Conservation (phyloP, 345 rosid species). For the Isatis tinctoria region DNA sequence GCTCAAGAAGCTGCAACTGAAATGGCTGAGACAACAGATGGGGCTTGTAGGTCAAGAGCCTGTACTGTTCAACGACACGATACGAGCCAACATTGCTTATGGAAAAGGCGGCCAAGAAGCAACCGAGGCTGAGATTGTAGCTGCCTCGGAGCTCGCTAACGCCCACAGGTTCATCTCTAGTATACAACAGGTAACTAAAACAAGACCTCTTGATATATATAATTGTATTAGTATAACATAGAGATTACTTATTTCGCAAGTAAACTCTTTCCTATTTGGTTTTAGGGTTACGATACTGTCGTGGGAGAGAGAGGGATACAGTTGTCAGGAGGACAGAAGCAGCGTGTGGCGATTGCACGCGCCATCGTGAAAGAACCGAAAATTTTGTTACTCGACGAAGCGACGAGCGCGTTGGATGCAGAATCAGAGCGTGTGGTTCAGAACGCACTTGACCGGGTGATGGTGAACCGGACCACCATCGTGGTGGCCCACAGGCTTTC, state of each 20-base stretch:
- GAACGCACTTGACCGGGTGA: slow-evolving; percentile 45
- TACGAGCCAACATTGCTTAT: slow-evolving; percentile 61
- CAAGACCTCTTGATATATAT: background rate
- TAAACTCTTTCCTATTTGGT: background rate
- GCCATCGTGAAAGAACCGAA: slow-evolving; percentile 59
- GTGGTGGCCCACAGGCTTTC: slow-evolving; percentile 78
- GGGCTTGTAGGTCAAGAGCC: slow-evolving; percentile 72
- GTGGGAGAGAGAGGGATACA: slow-evolving; percentile 68
- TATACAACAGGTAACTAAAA: slow-evolving; percentile 38
- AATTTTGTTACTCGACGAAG: slow-evolving; percentile 64
- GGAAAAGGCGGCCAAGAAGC: slow-evolving; percentile 50
- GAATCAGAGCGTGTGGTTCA: slow-evolving; percentile 55
- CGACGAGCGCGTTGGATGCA: slow-evolving; percentile 72
- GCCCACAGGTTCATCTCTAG: slow-evolving; percentile 55
- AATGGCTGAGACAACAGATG: slow-evolving; percentile 68
- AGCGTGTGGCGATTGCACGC: slow-evolving; percentile 67
- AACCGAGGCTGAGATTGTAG: slow-evolving; percentile 47
- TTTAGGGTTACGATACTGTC: slow-evolving; percentile 54
- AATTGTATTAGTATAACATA: background rate
- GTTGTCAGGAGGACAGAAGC: slow-evolving; percentile 68
- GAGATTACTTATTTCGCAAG: background rate
- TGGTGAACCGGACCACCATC: slow-evolving; percentile 38
- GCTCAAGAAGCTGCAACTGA: slow-evolving; percentile 43
- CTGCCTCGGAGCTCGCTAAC: slow-evolving; percentile 56
- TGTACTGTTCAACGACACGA: slow-evolving; percentile 46